Conservation (phyloP, 805 yeast species). For the Kodamaea kaohsiungensis region DNA sequence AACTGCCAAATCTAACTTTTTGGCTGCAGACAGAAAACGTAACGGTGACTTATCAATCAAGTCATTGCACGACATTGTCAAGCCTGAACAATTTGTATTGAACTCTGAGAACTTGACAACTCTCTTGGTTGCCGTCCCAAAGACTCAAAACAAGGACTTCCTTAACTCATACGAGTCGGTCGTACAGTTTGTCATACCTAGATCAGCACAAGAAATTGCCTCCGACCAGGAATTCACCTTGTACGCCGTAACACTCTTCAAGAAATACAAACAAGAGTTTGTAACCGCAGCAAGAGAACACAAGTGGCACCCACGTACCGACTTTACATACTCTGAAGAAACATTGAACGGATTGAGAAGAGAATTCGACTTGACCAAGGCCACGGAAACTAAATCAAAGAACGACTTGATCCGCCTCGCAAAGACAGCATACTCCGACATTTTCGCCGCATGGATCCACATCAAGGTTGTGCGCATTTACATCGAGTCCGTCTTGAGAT, state of each 20-base stretch:
- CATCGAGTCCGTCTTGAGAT: slow-evolving; percentile 92
- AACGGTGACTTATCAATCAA: slow-evolving; percentile 91
- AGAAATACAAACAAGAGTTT: slow-evolving; percentile 73
- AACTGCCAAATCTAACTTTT: slow-evolving; percentile 77
- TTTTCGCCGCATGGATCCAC: slow-evolving; percentile 85
- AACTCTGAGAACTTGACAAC: slow-evolving; percentile 86
- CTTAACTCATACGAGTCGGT: slow-evolving; percentile 72
- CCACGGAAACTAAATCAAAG: slow-evolving; percentile 69
- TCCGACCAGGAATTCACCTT: slow-evolving; percentile 73
- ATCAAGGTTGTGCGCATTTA: slow-evolving; percentile 82
- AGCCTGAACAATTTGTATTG: slow-evolving; percentile 78
- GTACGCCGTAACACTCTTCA: slow-evolving; percentile 81
- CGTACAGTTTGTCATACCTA: slow-evolving; percentile 83
- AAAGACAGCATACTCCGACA: slow-evolving; percentile 86
- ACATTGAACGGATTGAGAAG: slow-evolving; percentile 67
- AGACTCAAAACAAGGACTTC: slow-evolving; percentile 58
- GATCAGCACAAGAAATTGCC: slow-evolving; percentile 72
- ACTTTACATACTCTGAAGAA: slow-evolving; percentile 82
- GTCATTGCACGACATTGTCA: slow-evolving; percentile 86
- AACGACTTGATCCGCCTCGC: slow-evolving; percentile 82
- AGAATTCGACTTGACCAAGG: slow-evolving; percentile 75
- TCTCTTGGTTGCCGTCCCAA: slow-evolving; percentile 87
- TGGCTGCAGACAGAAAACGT: slow-evolving; percentile 89
- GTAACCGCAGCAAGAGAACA: slow-evolving; percentile 72
- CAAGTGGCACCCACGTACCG: slow-evolving; percentile 86